Conservation (phyloP, 306 rosid genomes). For the Quercus rubra region DNA sequence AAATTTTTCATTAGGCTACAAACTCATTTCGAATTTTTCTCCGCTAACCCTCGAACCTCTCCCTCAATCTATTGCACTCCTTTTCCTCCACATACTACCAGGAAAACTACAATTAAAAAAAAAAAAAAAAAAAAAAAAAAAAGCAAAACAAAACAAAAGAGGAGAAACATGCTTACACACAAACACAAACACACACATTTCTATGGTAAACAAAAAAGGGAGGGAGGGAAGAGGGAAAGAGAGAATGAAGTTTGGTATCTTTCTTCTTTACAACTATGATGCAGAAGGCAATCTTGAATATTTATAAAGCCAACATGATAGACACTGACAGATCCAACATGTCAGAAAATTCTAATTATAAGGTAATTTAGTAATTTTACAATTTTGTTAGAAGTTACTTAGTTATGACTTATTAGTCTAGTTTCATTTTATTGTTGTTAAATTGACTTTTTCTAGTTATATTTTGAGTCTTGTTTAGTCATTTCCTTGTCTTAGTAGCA, state of each 20-base stretch:
- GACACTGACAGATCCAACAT: too few species aligned
- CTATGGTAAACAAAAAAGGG: background rate
- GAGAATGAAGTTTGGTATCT: background rate
- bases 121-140: background rate
- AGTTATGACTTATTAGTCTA: too few species aligned
- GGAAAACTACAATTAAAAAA: background rate
- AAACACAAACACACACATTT: too few species aligned
- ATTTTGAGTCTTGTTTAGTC: background rate
- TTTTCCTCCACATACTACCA: background rate
- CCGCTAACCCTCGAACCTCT: too few species aligned
- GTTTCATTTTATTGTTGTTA: background rate
- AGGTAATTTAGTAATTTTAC: too few species aligned
- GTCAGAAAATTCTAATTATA: too few species aligned
- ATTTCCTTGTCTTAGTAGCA: background rate
- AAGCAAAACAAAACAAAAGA: background rate
- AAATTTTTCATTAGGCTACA: too few species aligned
- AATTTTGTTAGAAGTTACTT: too few species aligned
- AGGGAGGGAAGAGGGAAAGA: background rate
- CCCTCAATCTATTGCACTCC: background rate
- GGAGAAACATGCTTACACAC: background rate
- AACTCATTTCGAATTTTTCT: too few species aligned
- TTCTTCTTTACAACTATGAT: background rate
- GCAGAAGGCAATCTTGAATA: background rate
- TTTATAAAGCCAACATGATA: background rate
- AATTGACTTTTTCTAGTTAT: background rate